Conservation (phyloP, 768 basidiomycete genomes). For the Lactarius akahatsu region DNA sequence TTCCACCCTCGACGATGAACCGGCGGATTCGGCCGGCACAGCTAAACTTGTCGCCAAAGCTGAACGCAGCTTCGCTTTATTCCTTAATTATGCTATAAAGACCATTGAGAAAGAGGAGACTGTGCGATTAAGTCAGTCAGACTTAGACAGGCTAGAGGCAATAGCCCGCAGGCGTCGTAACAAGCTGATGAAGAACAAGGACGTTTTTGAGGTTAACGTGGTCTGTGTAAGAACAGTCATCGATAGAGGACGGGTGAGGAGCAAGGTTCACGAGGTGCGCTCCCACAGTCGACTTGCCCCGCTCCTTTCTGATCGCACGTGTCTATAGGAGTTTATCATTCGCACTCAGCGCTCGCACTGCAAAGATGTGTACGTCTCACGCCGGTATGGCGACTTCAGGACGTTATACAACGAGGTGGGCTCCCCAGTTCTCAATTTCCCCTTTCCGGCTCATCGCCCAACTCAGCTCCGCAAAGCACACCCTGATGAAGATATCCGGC, state of each 20-base stretch:
- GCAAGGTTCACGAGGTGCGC: slow-evolving; percentile 81
- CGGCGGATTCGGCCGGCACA: slow-evolving; percentile 53
- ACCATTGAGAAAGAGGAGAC: slow-evolving; percentile 84
- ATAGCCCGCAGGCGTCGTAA: slow-evolving; percentile 64
- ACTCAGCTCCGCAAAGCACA: slow-evolving; percentile 81
- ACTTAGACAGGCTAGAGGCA: slow-evolving; percentile 75
- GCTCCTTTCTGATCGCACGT: not conserved
- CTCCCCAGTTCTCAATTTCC: slow-evolving; percentile 12
- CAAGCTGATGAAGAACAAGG: slow-evolving; percentile 45
- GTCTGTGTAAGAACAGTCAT: slow-evolving; percentile 81
- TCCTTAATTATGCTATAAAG: slow-evolving; percentile 81
- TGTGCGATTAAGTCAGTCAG: slow-evolving; percentile 82
- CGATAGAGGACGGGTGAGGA: slow-evolving; percentile 84
- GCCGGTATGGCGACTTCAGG: slow-evolving; percentile 94
- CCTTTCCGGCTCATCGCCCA: slow-evolving; percentile 23
- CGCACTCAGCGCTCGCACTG: slow-evolving; percentile 73
- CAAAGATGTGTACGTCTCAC: slow-evolving; percentile 81
- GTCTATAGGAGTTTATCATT: slow-evolving; percentile 85
- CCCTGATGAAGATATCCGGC: slow-evolving; percentile 74
- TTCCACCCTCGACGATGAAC: slow-evolving; percentile 56
- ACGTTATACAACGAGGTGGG: slow-evolving; percentile 81
- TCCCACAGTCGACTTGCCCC: slow-evolving; percentile 11
- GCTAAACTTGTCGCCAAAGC: slow-evolving; percentile 71
- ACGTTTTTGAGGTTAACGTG: slow-evolving; percentile 86
- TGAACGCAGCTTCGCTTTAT: slow-evolving; percentile 81